A percentile compares a stretch with the other conserved stretches of the same genome.
phyloP scores from a whole-genome alignment of 176 grass and related monocot genomes.

The Saccharum officinarum region DNA sequence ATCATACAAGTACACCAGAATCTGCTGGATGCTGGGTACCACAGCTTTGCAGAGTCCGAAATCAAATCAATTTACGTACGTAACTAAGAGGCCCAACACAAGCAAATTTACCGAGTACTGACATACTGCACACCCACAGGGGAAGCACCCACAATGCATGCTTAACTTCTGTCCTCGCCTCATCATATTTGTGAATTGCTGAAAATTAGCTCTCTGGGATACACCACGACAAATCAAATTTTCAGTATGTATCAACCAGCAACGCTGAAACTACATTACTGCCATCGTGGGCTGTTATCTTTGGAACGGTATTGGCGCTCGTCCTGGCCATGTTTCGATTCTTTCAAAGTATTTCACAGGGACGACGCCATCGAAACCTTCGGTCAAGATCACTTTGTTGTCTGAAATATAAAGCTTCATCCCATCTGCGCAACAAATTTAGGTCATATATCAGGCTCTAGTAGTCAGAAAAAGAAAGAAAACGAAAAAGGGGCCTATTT shows the following conservation, averaged over 20 bases:
- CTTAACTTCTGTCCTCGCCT: neutral
- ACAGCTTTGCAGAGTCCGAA: no score
- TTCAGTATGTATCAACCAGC: neutral
- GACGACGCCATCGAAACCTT: constrained; percentile 64
- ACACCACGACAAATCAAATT: neutral
- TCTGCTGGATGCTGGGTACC: no score
- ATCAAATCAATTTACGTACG: no score
- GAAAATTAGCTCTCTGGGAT: neutral
- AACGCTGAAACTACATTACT: neutral
- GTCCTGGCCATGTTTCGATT: constrained; percentile 78
- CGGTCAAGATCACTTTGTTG: constrained; percentile 79
- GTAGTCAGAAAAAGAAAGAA: neutral
- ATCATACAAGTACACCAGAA: no score
- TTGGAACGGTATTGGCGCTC: constrained; percentile 51
- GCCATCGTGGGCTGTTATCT: neutral
- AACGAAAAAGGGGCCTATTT: neutral
- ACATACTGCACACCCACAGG: neutral
- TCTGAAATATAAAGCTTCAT: constrained; percentile 83
- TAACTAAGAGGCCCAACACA: no score
- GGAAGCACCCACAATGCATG: neutral
- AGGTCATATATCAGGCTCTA: neutral
- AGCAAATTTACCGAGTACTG: neutral
- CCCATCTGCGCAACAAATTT: constrained; percentile 51
- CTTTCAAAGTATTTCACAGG: constrained; percentile 78
- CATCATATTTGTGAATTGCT: neutral